phyloP scores from a whole-genome alignment of 257 asterid genomes.

The Apocynum venetum region DNA sequence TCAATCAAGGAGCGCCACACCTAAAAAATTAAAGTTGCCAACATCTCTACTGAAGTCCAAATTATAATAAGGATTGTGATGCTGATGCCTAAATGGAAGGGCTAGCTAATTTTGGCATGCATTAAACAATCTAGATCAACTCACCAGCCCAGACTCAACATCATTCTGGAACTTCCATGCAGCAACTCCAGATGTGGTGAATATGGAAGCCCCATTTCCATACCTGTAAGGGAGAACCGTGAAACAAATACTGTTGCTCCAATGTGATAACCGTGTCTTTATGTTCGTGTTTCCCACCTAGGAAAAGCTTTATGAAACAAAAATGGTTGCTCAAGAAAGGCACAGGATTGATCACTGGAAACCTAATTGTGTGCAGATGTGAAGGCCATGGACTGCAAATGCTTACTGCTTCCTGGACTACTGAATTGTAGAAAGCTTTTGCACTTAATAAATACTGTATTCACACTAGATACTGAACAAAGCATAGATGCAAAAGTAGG shows the following conservation, averaged over 20 bases:
- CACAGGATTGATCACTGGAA: neutral
- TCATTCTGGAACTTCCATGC: slow-evolving; percentile 49
- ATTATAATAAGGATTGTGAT: neutral
- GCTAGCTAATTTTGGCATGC: too few species aligned
- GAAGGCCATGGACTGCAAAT: neutral
- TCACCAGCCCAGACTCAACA: slow-evolving; percentile 39
- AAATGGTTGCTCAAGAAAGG: neutral
- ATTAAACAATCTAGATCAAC: neutral
- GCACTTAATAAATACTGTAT: neutral
- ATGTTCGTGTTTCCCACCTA: neutral
- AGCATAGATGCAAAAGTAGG: neutral
- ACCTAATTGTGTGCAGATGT: neutral
- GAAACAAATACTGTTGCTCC: too few species aligned
- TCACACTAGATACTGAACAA: neutral
- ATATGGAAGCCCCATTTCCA: slow-evolving; percentile 35
- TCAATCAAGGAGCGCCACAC: neutral
- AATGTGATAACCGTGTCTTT: neutral
- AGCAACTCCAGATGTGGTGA: slow-evolving; percentile 34
- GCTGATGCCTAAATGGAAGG: neutral
- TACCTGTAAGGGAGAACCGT: slow-evolving; percentile 21
- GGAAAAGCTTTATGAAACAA: neutral
- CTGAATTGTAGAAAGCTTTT: neutral
- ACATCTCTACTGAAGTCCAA: neutral
- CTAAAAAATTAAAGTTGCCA: too few species aligned
- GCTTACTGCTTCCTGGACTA: neutral